Evolutionary conservation across 2,329 filamentous ascomycete genomes (phyloP), one percentile per base, ranked within the genome.

Genomic region (Colletotrichum truncatum): DNA sequence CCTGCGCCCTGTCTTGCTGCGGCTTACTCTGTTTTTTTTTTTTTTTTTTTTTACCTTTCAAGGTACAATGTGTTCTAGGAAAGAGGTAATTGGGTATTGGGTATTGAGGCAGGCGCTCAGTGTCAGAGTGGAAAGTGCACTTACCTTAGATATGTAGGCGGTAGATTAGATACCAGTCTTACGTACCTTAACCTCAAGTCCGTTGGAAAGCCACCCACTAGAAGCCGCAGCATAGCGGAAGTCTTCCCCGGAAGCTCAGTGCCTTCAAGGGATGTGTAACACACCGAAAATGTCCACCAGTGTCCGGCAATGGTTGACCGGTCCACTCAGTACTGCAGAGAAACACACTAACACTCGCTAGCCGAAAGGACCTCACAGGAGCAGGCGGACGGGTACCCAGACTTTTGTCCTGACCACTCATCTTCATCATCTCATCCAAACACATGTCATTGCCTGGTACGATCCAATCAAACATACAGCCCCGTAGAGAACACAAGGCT

Each of bases 401-500:
- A 21, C 36, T 54, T 26, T 45, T 25, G 11, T 41, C 34, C 48
- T 25, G 30, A 49, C 36, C 57, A 54, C 48, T 49, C 32, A 26
- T 30, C 54, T 32, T 23, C 36, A 38, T 30, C 46, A 23, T 64
- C 21, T 16, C 26, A 14, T 18, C 1, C 3, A 43, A 23, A 43
- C 62, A 65, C 62, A 65, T 65, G 56, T 41, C 45, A 60, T 25
- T 36, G 10, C 41, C 21, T 30, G 9, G 16, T 32, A 26, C 52
- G 18, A 43, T 26, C 41, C 23, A 48, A 52, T 38, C 48, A 38
- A 52, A 18, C n/a, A 21, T 21, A 25, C 28, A n/a, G 45, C 18
- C 23, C 16, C 16, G 26, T 18, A 14, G 30, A 21, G 28, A 14
- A 38, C 18, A 34, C 41, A 30, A 57, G 54, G 54, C 54, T 57